phyloP scores from a whole-genome alignment of 164 flowering plant genomes.

The Chimonanthus praecox region DNA sequence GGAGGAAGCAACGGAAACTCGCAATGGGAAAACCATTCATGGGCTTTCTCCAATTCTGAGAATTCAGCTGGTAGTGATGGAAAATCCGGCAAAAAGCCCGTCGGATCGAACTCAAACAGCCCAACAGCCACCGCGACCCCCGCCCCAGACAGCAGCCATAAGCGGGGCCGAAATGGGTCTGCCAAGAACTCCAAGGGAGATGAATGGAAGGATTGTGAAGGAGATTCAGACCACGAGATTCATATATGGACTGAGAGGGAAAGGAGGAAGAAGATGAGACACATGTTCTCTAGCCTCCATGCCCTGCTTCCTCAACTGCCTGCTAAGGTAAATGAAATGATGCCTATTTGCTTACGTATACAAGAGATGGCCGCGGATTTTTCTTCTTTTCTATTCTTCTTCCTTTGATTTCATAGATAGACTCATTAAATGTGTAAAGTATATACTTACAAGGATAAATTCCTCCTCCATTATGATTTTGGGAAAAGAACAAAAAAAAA shows the following conservation, averaged over 20 bases:
- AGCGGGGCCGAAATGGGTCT: slow-evolving; percentile 15
- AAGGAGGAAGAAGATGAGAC: slow-evolving; percentile 90
- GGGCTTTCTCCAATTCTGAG: slow-evolving; percentile 39
- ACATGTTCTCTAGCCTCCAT: slow-evolving; percentile 76
- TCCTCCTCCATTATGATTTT: too few relatives aligned
- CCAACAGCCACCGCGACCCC: slow-evolving; percentile 8
- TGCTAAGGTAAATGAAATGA: slow-evolving; percentile 49
- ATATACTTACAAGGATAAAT: too few relatives aligned
- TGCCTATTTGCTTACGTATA: too few relatives aligned
- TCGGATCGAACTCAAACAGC: slow-evolving; percentile 11
- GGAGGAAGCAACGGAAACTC: slow-evolving; percentile 13
- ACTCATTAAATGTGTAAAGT: too few relatives aligned
- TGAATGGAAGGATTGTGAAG: slow-evolving; percentile 14
- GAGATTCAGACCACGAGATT: slow-evolving; percentile 51
- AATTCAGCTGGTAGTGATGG: slow-evolving; percentile 24
- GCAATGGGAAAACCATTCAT: slow-evolving; percentile 29
- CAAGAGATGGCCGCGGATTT: too few relatives aligned
- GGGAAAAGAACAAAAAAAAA: too few relatives aligned
- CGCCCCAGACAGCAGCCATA: slow-evolving; percentile 11
- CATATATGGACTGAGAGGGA: slow-evolving; percentile 91
- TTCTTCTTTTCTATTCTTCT: too few relatives aligned
- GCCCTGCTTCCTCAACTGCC: slow-evolving; percentile 86
- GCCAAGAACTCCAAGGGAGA: slow-evolving; percentile 8
- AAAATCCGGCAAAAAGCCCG: slow-evolving; percentile 1
- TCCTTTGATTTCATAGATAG: too few relatives aligned